These are phyloP conservation scores for Dovyalis caffra DNA, from an alignment of 345 rosid species.

Conservation along the genomic window DNA sequence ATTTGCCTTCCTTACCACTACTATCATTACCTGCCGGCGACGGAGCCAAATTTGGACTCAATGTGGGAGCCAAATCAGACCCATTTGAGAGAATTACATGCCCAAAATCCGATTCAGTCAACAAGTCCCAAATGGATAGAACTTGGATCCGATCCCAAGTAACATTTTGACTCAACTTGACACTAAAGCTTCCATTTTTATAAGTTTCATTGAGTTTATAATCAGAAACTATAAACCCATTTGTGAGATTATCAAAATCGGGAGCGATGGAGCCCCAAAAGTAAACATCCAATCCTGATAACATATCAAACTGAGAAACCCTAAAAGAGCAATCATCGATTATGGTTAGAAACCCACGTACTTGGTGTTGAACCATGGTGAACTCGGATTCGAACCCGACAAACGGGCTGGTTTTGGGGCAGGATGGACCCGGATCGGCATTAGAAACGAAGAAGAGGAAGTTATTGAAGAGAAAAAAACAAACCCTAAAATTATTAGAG, in stretches of 20 bases:
- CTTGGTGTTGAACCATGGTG: constrained; percentile 83
- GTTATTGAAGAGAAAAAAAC: constrained; percentile 33
- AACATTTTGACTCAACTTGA: constrained; percentile 45
- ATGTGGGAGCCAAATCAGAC: constrained; percentile 23
- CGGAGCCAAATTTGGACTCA: constrained; percentile 34
- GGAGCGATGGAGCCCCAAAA: constrained; percentile 76
- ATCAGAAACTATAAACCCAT: constrained; percentile 66
- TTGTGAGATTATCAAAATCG: constrained; percentile 59
- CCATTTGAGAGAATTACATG: constrained; percentile 50
- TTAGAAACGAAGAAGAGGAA: constrained; percentile 30
- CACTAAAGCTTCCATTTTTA: constrained; percentile 58
- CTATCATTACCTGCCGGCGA: constrained; percentile 37
- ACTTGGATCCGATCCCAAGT: constrained; percentile 66
- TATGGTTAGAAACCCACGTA: constrained; percentile 66
- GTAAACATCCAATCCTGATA: constrained; percentile 66
- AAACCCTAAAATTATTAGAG: constrained; percentile 19
- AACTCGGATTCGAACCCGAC: constrained; percentile 65
- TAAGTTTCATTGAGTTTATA: constrained; percentile 62
- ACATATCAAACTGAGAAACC: constrained; percentile 81
- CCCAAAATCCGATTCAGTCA: constrained; percentile 74
- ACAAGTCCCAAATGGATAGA: constrained; percentile 67
- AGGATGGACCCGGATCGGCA: constrained; percentile 48
- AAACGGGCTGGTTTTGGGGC: constrained; percentile 61
- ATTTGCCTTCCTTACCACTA: constrained; percentile 16
- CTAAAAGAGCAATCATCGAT: constrained; percentile 81